Conservation (phyloP, 805 yeast species). For the Kazachstania viticola region DNA sequence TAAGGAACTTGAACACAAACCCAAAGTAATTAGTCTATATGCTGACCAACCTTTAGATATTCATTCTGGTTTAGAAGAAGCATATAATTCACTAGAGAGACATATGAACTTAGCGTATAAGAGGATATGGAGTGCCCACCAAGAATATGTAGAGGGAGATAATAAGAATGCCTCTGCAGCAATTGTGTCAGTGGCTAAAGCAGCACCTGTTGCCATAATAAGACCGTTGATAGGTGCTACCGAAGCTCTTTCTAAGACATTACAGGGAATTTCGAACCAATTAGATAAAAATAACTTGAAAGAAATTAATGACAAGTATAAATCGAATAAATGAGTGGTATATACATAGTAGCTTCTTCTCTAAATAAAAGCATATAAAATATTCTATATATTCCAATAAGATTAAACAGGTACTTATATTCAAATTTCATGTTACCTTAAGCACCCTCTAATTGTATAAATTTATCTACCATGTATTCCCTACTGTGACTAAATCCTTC, state of each 20-base stretch:
- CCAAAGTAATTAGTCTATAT: slow-evolving; percentile 51
- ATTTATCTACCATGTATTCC: slow-evolving; percentile 15
- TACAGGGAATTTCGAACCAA: slow-evolving; percentile 75
- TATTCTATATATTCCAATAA: neutral
- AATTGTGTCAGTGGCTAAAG: slow-evolving; percentile 53
- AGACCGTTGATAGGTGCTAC: slow-evolving; percentile 89
- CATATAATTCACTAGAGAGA: slow-evolving; percentile 58
- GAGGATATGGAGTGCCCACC: slow-evolving; percentile 47
- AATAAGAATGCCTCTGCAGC: slow-evolving; percentile 52
- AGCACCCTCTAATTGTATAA: no score
- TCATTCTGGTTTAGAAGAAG: slow-evolving; percentile 63
- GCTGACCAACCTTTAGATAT: slow-evolving; percentile 72
- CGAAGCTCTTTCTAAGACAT: slow-evolving; percentile 72
- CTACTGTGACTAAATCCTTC: slow-evolving; percentile 14
- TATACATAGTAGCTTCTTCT: neutral
- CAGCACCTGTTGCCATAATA: slow-evolving; percentile 69
- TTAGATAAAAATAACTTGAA: slow-evolving; percentile 53
- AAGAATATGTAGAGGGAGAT: slow-evolving; percentile 45
- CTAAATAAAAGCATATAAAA: neutral
- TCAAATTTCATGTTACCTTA: no score
- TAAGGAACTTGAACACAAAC: slow-evolving; percentile 6
- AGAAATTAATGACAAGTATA: slow-evolving; percentile 59
- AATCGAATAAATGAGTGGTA: slow-evolving; percentile 13
- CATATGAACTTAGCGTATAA: slow-evolving; percentile 56
- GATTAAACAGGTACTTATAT: no score